Conservation (phyloP, 495 filamentous ascomycete species). For the Xylaria curta region DNA sequence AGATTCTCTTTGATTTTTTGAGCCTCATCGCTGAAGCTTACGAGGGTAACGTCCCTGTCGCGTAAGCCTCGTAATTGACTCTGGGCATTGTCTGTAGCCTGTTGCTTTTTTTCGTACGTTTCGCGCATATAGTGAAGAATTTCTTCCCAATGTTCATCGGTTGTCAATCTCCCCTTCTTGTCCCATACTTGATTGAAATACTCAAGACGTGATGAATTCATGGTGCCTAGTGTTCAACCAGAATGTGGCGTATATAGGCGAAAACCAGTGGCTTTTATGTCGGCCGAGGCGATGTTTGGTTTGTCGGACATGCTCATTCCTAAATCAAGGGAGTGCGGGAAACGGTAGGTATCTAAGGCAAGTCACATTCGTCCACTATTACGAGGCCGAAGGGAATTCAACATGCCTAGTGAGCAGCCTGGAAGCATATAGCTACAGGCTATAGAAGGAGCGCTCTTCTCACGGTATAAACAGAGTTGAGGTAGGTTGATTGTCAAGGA, state of each 20-base stretch:
- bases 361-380: background rate
- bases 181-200: conserved; percentile 7
- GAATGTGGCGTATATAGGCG: background rate
- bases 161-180: background rate
- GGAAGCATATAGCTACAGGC: background rate
- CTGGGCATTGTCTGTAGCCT: background rate
- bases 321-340: background rate
- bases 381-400: background rate
- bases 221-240: background rate
- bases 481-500: background rate
- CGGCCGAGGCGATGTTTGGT: background rate
- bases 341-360: background rate
- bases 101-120: background rate
- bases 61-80: background rate
- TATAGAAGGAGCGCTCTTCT: background rate
- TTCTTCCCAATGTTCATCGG: conserved; percentile 15
- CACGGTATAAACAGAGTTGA: background rate
- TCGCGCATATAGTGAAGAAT: background rate
- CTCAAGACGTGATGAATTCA: conserved; percentile 14
- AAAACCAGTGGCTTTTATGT: background rate
- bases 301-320: conserved; percentile 4
- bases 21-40: background rate
- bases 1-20: background rate
- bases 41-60: background rate
- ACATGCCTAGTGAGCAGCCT: background rate